These are phyloP conservation scores for Exutisphaerella laricina DNA, from an alignment of 2,329 filamentous ascomycete genomes.

Conservation along the genomic window DNA sequence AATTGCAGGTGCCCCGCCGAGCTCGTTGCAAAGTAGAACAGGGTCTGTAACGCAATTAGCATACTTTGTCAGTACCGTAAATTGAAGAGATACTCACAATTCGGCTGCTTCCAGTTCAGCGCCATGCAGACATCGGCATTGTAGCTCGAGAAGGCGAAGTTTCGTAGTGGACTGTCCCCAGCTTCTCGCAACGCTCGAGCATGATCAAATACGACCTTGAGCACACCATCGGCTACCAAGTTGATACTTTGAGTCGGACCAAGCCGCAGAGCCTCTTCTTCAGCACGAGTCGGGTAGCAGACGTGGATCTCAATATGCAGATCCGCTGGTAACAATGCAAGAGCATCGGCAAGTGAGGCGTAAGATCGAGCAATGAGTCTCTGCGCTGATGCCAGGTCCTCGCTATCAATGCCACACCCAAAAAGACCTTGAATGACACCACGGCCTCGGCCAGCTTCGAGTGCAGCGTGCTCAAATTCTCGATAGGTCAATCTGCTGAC, in stretches of 20 bases:
- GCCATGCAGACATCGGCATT: slow-evolving; percentile 87
- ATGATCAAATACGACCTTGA: slow-evolving; percentile 86
- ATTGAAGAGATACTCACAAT: slow-evolving; percentile 54
- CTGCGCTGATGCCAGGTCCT: slow-evolving; percentile 60
- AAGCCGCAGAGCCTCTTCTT: slow-evolving; percentile 65
- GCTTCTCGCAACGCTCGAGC: slow-evolving; percentile 62
- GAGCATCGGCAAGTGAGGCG: slow-evolving; percentile 69
- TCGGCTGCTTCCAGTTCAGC: slow-evolving; percentile 98
- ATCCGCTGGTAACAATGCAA: slow-evolving; percentile 66
- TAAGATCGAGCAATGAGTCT: slow-evolving; percentile 66
- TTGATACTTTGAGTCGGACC: slow-evolving; percentile 80
- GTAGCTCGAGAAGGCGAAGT: slow-evolving; percentile 90
- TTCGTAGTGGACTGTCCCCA: slow-evolving; percentile 69
- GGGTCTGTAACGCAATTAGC: slow-evolving; percentile 63
- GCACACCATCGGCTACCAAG: slow-evolving; percentile 72
- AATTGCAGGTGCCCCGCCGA: slow-evolving; percentile 39
- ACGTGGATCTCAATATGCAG: slow-evolving; percentile 92
- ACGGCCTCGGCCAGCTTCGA: slow-evolving; percentile 24
- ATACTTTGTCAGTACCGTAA: neutral
- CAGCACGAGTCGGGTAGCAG: slow-evolving; percentile 70
- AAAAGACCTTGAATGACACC: slow-evolving; percentile 27
- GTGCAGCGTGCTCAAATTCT: slow-evolving; percentile 56
- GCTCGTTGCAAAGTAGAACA: slow-evolving; percentile 89
- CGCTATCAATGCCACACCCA: slow-evolving; percentile 25
- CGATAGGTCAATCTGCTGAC: slow-evolving; percentile 70